Percentiles rank a stretch among this genome's conserved stretches.
Conservation (phyloP, 495 filamentous ascomycete genomes). For the Paragyromitra xinjiangensis region DNA sequence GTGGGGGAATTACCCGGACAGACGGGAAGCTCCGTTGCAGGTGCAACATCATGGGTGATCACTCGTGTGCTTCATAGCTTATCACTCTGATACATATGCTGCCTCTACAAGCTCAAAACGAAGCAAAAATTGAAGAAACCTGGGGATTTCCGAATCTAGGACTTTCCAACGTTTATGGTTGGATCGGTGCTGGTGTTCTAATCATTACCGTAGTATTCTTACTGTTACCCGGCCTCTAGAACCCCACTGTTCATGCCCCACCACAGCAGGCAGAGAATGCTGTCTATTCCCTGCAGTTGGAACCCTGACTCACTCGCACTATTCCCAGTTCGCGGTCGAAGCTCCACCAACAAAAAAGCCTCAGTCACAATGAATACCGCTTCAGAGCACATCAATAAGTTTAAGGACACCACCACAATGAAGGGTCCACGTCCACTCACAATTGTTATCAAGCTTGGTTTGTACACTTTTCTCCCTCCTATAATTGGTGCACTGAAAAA, state of each 20-base stretch:
- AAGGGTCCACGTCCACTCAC: conserved; percentile 66
- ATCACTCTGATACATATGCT: conserved; percentile 8
- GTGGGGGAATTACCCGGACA: conserved; percentile 39
- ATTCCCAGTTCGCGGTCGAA: conserved; percentile 9
- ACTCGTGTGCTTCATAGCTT: conserved; percentile 22
- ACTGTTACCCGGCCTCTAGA: conserved; percentile 41
- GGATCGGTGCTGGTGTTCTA: not conserved
- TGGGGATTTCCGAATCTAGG: not conserved
- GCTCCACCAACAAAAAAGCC: conserved; percentile 28
- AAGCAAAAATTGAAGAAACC: not conserved
- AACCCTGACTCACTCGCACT: conserved; percentile 21
- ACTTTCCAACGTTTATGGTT: not conserved
- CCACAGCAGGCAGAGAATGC: conserved; percentile 1
- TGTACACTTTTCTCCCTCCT: conserved; percentile 53
- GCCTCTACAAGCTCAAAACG: not conserved
- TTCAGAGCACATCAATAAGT: conserved; percentile 35
- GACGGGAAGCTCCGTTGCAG: not conserved
- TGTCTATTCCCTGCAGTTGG: conserved; percentile 39
- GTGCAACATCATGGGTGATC: conserved; percentile 3
- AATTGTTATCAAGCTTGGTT: conserved; percentile 95
- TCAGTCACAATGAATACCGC: conserved; percentile 43
- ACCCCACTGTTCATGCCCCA: conserved; percentile 22
- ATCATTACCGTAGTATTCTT: not conserved
- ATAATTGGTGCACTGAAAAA: not conserved
- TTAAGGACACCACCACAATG: conserved; percentile 51